Evolutionary conservation across 345 rosid genomes (phyloP), one percentile per base, ranked within the genome.

Genomic region (Turnera subulata): DNA sequence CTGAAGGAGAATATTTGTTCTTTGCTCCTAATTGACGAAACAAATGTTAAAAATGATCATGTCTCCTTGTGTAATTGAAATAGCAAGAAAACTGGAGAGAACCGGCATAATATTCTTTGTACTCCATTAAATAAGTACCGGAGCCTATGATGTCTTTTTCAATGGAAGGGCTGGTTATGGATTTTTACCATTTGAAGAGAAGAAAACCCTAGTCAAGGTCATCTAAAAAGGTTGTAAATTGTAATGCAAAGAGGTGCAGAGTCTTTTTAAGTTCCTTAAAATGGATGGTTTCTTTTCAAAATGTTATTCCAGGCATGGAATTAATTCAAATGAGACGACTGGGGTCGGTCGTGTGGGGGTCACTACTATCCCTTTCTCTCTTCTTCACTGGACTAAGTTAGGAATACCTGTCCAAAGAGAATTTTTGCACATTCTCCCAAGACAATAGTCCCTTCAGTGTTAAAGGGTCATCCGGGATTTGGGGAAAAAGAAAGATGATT

Each of bases 381-480:
- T 48, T 17, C 47, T 0, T 20, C 0, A 47, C 56, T 61, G 47
- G 22, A 42, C 23, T 37, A 1, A 48, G 48, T 18, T 14, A 21
- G 32, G 42, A 62, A 61, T 69, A 66, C 43, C 52, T 29, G 4
- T 29, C 35, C 8, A 29, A 29, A 29, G 63, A 59, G 69, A 69
- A 74, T 68, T 68, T 62, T 52, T 64, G 72, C 76, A 73, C 78
- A 67, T 55, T 75, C 61, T 55, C 65, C 74, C n/a, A 44, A 53
- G 61, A 61, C 65, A 67, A 50, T 26, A 1, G 38, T 20, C 1
- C 29, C 33, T 62, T 64, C 35, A 8, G 8, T 29, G 35, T 3
- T 8, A 58, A 64, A 70, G 64, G 75, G 72, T 55, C 57, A 59
- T 58, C 85, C 92, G 68, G 84, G 71, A 79, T 88, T 81, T 60